A percentile compares a stretch with the other conserved stretches of the same genome.
Conservation (phyloP, 1,284 basidiomycete genomes). For the Marasmius tenuissimus region DNA sequence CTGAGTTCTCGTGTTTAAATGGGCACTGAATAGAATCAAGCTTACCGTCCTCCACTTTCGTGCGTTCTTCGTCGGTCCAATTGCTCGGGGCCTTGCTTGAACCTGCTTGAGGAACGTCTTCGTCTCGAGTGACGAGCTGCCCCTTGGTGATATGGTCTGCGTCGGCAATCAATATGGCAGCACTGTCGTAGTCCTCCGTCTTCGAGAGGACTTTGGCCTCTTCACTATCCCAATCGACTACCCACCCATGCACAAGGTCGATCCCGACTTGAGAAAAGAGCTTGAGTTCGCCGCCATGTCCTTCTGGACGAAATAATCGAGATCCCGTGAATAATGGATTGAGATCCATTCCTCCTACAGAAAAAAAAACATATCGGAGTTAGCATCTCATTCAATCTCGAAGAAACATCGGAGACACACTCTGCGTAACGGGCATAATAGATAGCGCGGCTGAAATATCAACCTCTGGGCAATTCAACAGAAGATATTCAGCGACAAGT, state of each 20-base stretch:
- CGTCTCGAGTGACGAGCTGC: conserved; percentile 46
- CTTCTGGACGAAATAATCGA: conserved; percentile 65
- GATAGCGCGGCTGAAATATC: conserved; percentile 80
- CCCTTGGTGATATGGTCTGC: conserved; percentile 74
- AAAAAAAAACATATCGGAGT: background rate
- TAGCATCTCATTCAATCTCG: background rate
- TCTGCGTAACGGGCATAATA: conserved; percentile 81
- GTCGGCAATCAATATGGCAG: conserved; percentile 72
- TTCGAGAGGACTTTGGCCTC: conserved; percentile 58
- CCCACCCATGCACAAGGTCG: conserved; percentile 86
- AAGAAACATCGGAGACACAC: conserved; percentile 38
- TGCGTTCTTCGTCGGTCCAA: conserved; percentile 48
- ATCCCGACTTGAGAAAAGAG: conserved; percentile 85
- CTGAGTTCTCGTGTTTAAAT: background rate
- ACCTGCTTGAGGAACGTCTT: conserved; percentile 17
- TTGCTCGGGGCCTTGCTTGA: conserved; percentile 27
- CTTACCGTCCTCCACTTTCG: conserved; percentile 69
- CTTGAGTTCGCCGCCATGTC: conserved; percentile 70
- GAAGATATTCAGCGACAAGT: conserved; percentile 81
- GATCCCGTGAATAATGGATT: conserved; percentile 77
- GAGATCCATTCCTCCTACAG: conserved; percentile 78
- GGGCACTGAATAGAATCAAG: conserved; percentile 2
- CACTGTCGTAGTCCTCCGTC: conserved; percentile 66
- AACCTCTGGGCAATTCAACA: conserved; percentile 56
- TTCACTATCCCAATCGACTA: conserved; percentile 73